These are phyloP conservation scores for Monascus ruber DNA, from an alignment of 2,329 filamentous ascomycete genomes.

Conservation along the genomic window DNA sequence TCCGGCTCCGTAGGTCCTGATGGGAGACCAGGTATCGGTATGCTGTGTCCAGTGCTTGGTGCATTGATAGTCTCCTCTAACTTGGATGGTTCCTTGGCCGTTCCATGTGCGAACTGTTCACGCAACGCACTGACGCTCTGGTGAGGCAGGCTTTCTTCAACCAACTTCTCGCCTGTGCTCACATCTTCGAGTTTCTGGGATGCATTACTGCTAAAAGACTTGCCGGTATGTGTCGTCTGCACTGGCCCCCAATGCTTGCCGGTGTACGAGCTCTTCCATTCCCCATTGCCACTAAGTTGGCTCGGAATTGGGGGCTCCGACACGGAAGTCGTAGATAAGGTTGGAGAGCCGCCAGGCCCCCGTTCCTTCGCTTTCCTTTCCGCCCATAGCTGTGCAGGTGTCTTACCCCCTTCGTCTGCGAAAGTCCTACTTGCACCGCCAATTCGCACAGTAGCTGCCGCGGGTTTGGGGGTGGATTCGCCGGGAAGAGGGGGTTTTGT, in stretches of 20 bases:
- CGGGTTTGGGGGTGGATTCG: slow-evolving; percentile 51
- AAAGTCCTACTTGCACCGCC: slow-evolving; percentile 83
- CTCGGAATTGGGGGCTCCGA: slow-evolving; percentile 46
- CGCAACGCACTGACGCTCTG: slow-evolving; percentile 60
- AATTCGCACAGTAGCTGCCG: slow-evolving; percentile 47
- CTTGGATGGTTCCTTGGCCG: slow-evolving; percentile 37
- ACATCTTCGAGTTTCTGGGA: slow-evolving; percentile 56
- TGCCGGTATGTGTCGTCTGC: slow-evolving; percentile 60
- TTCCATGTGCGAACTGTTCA: slow-evolving; percentile 70
- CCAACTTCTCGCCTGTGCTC: slow-evolving; percentile 34
- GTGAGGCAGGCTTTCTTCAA: slow-evolving; percentile 43
- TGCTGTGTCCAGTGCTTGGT: slow-evolving; percentile 54
- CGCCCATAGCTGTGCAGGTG: slow-evolving; percentile 91
- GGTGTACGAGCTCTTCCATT: slow-evolving; percentile 84
- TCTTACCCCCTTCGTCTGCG: slow-evolving; percentile 89
- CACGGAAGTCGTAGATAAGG: slow-evolving; percentile 30
- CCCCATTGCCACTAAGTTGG: slow-evolving; percentile 60
- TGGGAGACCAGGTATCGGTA: slow-evolving; percentile 68
- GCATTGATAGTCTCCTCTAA: slow-evolving; percentile 56
- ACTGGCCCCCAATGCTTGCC: slow-evolving; percentile 88
- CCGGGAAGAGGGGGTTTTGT: slow-evolving; percentile 80
- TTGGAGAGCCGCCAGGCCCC: slow-evolving; percentile 39
- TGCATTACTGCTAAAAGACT: slow-evolving; percentile 42
- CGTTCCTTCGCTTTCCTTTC: slow-evolving; percentile 86
- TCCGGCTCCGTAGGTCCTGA: slow-evolving; percentile 42